Percentiles rank a stretch among this genome's conserved stretches.
Evolutionary conservation across 2,329 filamentous ascomycete genomes (phyloP).

Genomic region (Colletotrichum incanum): DNA sequence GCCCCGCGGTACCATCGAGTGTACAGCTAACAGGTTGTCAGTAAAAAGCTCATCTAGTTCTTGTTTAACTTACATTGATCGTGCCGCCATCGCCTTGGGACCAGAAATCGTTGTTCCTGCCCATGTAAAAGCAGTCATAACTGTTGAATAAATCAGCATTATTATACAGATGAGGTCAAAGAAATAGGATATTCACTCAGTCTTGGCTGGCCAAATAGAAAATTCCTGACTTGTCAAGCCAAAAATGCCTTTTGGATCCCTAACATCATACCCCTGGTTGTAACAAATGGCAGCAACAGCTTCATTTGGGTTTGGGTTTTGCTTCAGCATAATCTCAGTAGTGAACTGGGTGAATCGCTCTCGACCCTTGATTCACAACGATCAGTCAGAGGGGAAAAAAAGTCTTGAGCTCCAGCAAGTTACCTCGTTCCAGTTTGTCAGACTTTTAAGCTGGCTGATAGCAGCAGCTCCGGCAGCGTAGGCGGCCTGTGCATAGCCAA

Average conservation of each 20-base stretch:
- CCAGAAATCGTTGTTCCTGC: constrained; percentile 16
- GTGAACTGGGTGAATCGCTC: constrained; percentile 16
- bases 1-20: neutral
- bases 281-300: constrained; percentile 26
- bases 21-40: neutral
- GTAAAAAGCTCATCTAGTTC: neutral
- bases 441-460: neutral
- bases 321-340: constrained; percentile 23
- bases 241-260: neutral
- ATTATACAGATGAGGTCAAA: neutral
- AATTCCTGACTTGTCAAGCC: constrained; percentile 8
- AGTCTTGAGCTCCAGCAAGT: too few species aligned
- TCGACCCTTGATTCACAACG: neutral
- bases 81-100: constrained; percentile 17
- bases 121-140: constrained; percentile 17
- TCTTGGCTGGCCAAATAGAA: constrained; percentile 8
- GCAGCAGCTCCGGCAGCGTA: constrained; percentile 3
- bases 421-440: constrained; percentile 11
- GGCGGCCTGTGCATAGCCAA: neutral
- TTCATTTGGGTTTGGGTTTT: constrained; percentile 19
- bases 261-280: constrained; percentile 7
- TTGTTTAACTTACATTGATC: constrained; percentile 1
- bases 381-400: neutral
- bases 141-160: neutral
- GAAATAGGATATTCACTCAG: neutral